Base-by-base conservation (phyloP, 345 rosid genomes). In the Aurinia saxatilis region DNA sequence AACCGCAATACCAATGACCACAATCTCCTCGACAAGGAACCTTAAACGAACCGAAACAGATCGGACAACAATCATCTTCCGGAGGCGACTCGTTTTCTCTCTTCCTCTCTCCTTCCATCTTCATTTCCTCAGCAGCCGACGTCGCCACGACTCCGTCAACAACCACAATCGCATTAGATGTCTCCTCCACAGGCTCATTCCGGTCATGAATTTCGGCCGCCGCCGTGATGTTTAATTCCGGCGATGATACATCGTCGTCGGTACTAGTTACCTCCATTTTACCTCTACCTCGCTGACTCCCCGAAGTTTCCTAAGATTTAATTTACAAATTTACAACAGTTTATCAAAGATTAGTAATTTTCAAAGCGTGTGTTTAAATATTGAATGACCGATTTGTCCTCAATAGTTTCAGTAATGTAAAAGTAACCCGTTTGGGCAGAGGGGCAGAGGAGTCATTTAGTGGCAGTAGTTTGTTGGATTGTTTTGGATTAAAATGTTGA, bases 1-100 rank as follows among this genome's bases (percentile, higher is more conserved):
- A 65, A 91, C 96, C 98, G 70, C 96, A 91, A 75, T 73, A 91
- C 98, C 98, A 91, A 77, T 91, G 98, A 41, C 95, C 86, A 70
- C 98, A 91, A 64, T 72, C 77, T 42, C 95, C 77, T 46, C 75
- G 78, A 75, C 96, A 88, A 18, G 96, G 84, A 67, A 91, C 65
- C 44, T 75, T 53, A 70, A 81, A 91, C 46, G 80, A 57, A 16
- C 85, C 79, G 61, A 86, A 88, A 67, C 91, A 91, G 69, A 91
- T 86, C 13, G 96, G 92, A 51, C 96, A 88, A 41, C 84, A 73
- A 67, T 91, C 98, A 40, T 88, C 98, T 4, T 68, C 76, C 0
- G 96, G 95, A 71, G 96, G 95, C 31, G 62, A 66, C 13, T 79
- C 81, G 29, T 31, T 74, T 38, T 64, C 56, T 11, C 4, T 42